Base-by-base conservation (phyloP, 2,329 filamentous ascomycete species). In the Venturia nashicola region DNA sequence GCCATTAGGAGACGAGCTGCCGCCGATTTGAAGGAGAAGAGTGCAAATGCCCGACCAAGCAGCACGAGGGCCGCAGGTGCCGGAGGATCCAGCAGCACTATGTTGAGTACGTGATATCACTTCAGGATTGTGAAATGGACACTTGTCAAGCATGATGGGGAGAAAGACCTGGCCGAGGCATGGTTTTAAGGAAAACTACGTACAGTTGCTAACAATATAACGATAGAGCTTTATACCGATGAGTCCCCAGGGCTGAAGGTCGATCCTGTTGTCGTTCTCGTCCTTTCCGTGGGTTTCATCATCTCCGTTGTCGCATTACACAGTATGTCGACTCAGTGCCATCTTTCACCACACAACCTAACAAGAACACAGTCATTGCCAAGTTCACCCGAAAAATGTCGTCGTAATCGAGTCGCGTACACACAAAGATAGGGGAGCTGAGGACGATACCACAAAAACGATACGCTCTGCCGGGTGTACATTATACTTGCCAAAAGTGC, bases 221-320 rank as follows among this genome's bases (percentile, higher is more conserved):
- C 6, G 27, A n/a, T 65, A 91, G 88, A 86, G 78, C 87, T 99
- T 55, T 99, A 99, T 86, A 99, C 94, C 65, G 94, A 99, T 75
- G 94, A 99, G 82, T 96, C 90, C 68, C 94, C 94, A 65, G 94
- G 94, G 67, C 82, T 99, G 72, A 96, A 97, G 82, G 94, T 99
- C 68, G 94, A 99, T 76, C 94, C 94, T 27, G 94, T 99, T 66
- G 92, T 99, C 69, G 93, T 99, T 68, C 84, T 99, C 73, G 94
- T 97, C 70, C 83, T 99, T 71, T 96, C 91, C 73, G 85, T 99
- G 71, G 94, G 96, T 67, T 99, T 99, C 79, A 99, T 99, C 78
- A 97, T 99, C 81, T 94, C 89, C 73, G 94, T 99, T 74, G 94
- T 99, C 73, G 92, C 91, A 70, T 83, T 99, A 74, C 94, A 99